Evolutionary conservation across 2,329 filamentous ascomycete species (phyloP).

Genomic region (Talaromyces piceae): DNA sequence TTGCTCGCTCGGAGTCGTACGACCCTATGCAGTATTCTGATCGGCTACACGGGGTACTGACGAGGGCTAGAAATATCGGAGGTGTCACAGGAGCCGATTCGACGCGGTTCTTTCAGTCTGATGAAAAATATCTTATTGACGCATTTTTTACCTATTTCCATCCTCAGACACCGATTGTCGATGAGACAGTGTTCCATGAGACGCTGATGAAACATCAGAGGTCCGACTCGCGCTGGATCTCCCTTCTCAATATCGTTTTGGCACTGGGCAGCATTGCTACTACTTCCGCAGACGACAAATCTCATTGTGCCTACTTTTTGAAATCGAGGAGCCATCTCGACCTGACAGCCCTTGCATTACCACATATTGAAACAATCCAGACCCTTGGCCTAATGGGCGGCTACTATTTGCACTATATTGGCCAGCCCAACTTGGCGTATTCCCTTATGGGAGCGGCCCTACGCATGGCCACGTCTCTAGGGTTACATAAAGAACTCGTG

Average conservation of each 20-base stretch:
- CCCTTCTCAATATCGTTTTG: constrained; percentile 68
- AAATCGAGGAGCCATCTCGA: constrained; percentile 59
- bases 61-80: neutral
- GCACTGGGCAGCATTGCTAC: constrained; percentile 66
- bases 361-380: constrained; percentile 60
- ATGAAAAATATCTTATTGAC: constrained; percentile 51
- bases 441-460: constrained; percentile 16
- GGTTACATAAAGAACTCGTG: constrained; percentile 12
- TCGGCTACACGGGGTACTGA: neutral
- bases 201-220: constrained; percentile 51
- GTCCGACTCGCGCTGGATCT: constrained; percentile 62
- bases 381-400: constrained; percentile 17
- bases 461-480: constrained; percentile 16
- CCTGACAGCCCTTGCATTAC: constrained; percentile 61
- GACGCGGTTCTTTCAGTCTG: neutral
- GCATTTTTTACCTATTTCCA: constrained; percentile 71
- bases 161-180: constrained; percentile 64
- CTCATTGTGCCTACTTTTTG: constrained; percentile 63
- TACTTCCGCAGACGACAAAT: constrained; percentile 54
- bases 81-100: neutral
- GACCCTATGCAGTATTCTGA: neutral
- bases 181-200: constrained; percentile 62
- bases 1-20: neutral
- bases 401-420: constrained; percentile 16
- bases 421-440: constrained; percentile 17